A percentile compares a stretch with the other conserved stretches of the same genome.
phyloP scores from a whole-genome alignment of 2,329 filamentous ascomycete species.

The Zasmidium angulare region DNA sequence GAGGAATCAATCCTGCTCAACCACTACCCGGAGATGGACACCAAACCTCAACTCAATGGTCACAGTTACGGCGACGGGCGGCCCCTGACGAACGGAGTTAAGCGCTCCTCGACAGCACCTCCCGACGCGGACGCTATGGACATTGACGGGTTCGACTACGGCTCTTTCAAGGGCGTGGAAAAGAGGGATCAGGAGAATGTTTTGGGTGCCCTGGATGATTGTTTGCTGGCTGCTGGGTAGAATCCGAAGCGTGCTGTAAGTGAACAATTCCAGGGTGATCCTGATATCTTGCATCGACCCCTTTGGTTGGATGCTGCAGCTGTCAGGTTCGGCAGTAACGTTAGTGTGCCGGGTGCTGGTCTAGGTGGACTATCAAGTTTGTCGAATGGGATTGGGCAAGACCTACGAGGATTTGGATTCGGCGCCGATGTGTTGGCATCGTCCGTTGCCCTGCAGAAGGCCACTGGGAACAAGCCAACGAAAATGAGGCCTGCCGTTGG shows the following conservation, averaged over 20 bases:
- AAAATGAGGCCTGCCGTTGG: too few relatives aligned
- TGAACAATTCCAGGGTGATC: constrained; percentile 6
- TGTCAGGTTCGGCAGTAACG: too few relatives aligned
- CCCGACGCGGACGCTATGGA: constrained; percentile 37
- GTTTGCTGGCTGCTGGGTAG: constrained; percentile 30
- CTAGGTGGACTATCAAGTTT: too few relatives aligned
- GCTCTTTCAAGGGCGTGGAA: constrained; percentile 39
- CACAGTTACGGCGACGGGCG: constrained; percentile 4
- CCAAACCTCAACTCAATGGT: constrained; percentile 5
- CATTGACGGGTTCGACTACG: constrained; percentile 36
- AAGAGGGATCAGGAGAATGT: constrained; percentile 30
- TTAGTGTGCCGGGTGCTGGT: too few relatives aligned
- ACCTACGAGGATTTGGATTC: too few relatives aligned
- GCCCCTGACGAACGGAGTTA: constrained; percentile 22
- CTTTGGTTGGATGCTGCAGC: too few relatives aligned
- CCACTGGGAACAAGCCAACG: too few relatives aligned
- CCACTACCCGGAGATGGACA: constrained; percentile 24
- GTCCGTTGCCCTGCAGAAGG: too few relatives aligned
- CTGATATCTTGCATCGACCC: neutral
- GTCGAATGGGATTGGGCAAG: too few relatives aligned
- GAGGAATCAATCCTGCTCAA: constrained; percentile 62
- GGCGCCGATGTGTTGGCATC: too few relatives aligned
- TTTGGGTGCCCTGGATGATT: constrained; percentile 41
- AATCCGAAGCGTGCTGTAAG: constrained; percentile 5
- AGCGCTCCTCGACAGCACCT: constrained; percentile 15